A percentile compares a stretch with the other conserved stretches of the same genome.
These are phyloP conservation scores for Prunus yedoensis DNA, from an alignment of 331 rosid genomes.

Conservation along the genomic window DNA sequence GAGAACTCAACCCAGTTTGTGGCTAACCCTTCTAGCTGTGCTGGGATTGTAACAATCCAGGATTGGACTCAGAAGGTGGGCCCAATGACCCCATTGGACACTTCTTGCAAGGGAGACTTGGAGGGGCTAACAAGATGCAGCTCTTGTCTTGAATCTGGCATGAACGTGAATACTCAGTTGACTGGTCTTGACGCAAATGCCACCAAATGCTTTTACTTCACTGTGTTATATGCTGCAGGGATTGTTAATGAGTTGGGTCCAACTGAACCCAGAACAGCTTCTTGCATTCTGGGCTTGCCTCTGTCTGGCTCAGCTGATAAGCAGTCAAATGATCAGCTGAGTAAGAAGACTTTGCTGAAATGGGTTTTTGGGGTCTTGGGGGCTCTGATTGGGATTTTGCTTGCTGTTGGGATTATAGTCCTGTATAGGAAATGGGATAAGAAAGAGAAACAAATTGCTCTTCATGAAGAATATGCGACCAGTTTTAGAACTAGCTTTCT, in stretches of 20 bases:
- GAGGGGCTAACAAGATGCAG: constrained; percentile 36
- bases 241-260: constrained; percentile 64
- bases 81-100: constrained; percentile 22
- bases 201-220: constrained; percentile 48
- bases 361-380: constrained; percentile 55
- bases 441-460: constrained; percentile 34
- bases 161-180: constrained; percentile 40
- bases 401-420: constrained; percentile 30
- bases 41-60: constrained; percentile 42
- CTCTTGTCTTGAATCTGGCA: constrained; percentile 63
- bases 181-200: constrained; percentile 30
- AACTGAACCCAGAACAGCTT: constrained; percentile 39
- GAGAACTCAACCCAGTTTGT: constrained; percentile 50
- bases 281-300: constrained; percentile 57
- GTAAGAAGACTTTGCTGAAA: constrained; percentile 26
- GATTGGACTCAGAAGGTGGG: constrained; percentile 58
- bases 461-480: constrained; percentile 48
- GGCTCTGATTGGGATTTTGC: constrained; percentile 42
- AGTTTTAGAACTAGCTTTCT: constrained; percentile 48
- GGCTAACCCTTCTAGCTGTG: constrained; percentile 42
- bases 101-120: constrained; percentile 51
- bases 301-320: constrained; percentile 36
- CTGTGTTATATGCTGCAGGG: constrained; percentile 60
- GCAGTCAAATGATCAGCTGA: constrained; percentile 8
- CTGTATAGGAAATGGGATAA: constrained; percentile 43